Conservation (phyloP, 2,329 filamentous ascomycete genomes). For the Pseudonectria foliicola region DNA sequence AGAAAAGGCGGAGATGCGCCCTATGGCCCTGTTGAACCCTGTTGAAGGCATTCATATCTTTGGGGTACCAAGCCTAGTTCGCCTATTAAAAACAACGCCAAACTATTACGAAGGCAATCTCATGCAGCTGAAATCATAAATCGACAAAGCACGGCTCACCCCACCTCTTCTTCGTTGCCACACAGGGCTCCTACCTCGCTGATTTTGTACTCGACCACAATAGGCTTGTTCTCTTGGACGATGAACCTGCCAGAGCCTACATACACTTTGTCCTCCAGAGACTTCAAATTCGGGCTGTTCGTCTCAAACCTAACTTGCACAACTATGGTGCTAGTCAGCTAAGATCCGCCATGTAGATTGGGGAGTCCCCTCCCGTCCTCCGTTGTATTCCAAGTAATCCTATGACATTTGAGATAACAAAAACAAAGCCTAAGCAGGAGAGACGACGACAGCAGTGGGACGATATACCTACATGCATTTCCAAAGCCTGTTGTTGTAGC, state of each 20-base stretch:
- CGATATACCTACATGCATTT: slow-evolving; percentile 28
- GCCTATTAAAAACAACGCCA: slow-evolving; percentile 8
- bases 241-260: slow-evolving; percentile 36
- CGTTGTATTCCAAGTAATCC: too few relatives aligned
- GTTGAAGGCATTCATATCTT: slow-evolving; percentile 11
- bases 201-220: slow-evolving; percentile 36
- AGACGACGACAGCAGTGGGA: background rate
- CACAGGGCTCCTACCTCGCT: slow-evolving; percentile 29
- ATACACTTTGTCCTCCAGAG: slow-evolving; percentile 32
- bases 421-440: background rate
- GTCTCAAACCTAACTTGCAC: slow-evolving; percentile 33
- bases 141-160: slow-evolving; percentile 4
- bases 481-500: slow-evolving; percentile 34
- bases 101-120: slow-evolving; percentile 1
- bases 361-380: too few relatives aligned
- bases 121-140: background rate
- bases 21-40: slow-evolving; percentile 9
- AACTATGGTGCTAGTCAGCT: slow-evolving; percentile 18
- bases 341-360: background rate
- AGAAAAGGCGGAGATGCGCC: slow-evolving; percentile 5
- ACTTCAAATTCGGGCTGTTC: slow-evolving; percentile 26
- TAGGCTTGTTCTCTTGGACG: slow-evolving; percentile 25
- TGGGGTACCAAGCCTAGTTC: slow-evolving; percentile 15
- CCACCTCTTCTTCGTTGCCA: slow-evolving; percentile 4
- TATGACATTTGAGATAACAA: too few relatives aligned